phyloP scores from a whole-genome alignment of 441 rosid species.

The Adansonia grandidieri region DNA sequence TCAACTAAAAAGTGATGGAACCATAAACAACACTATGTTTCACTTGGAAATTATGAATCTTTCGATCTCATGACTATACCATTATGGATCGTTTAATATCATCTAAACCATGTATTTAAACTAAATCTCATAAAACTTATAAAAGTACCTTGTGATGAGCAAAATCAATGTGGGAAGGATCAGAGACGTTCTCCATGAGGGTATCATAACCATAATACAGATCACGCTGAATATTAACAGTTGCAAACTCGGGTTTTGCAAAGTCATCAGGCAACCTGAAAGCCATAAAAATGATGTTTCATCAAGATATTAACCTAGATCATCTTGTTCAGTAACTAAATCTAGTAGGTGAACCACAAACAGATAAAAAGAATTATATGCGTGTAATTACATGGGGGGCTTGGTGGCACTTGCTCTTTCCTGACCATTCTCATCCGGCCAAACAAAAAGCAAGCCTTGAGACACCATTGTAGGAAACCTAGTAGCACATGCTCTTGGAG shows the following conservation, averaged over 20 bases:
- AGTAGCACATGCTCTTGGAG: constrained; percentile 78
- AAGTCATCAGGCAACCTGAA: constrained; percentile 90
- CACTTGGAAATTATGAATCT: background rate
- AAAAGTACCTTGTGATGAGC: constrained; percentile 88
- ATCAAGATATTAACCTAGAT: constrained; percentile 9
- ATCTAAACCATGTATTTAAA: constrained; percentile 13
- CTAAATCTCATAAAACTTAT: constrained; percentile 9
- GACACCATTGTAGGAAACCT: constrained; percentile 76
- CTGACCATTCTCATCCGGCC: constrained; percentile 92
- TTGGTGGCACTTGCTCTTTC: constrained; percentile 78
- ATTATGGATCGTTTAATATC: background rate
- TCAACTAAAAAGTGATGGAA: background rate
- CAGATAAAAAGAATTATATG: background rate
- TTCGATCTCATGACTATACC: background rate
- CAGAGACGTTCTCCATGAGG: constrained; percentile 96
- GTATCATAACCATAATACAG: constrained; percentile 91
- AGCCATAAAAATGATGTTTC: constrained; percentile 1
- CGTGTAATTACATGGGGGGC: constrained; percentile 55
- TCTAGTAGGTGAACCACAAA: constrained; percentile 1
- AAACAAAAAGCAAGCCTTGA: constrained; percentile 93
- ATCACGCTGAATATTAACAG: constrained; percentile 93
- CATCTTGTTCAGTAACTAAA: background rate
- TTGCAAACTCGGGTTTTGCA: constrained; percentile 79
- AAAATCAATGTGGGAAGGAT: constrained; percentile 93
- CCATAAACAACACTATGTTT: background rate